Evolutionary conservation across 2,329 filamentous ascomycete species (phyloP).

Genomic region (Elsinoe fawcettii): DNA sequence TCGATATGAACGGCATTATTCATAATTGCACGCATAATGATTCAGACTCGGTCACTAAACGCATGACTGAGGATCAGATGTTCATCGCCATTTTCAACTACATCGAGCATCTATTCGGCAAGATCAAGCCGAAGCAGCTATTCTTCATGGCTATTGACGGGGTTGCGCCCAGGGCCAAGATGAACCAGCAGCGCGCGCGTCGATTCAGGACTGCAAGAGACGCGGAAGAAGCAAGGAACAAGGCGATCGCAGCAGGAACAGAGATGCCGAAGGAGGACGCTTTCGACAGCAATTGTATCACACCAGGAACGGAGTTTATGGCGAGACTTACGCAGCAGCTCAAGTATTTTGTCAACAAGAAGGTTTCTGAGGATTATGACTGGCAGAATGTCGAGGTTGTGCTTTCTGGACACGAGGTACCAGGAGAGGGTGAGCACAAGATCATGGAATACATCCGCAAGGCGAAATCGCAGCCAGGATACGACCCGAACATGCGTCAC

Average conservation of each 20-base stretch:
- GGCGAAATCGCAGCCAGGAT: constrained; percentile 88
- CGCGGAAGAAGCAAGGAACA: constrained; percentile 79
- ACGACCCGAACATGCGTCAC: constrained; percentile 88
- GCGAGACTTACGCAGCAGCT: constrained; percentile 87
- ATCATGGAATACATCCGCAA: constrained; percentile 99
- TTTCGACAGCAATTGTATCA: constrained; percentile 99
- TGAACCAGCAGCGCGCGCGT: constrained; percentile 97
- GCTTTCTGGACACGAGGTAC: constrained; percentile 93
- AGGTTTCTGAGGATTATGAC: constrained; percentile 90
- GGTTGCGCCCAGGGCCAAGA: constrained; percentile 94
- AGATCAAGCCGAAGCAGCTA: constrained; percentile 95
- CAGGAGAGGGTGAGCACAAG: constrained; percentile 97
- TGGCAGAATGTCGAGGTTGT: constrained; percentile 98
- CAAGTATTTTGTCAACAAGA: constrained; percentile 98
- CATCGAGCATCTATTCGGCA: constrained; percentile 96
- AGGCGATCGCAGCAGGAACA: constrained; percentile 79
- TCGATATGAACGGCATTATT: constrained; percentile 99
- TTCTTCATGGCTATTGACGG: constrained; percentile 99
- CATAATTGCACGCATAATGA: constrained; percentile 99
- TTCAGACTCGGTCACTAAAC: constrained; percentile 81
- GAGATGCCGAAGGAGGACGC: constrained; percentile 92
- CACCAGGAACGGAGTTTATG: constrained; percentile 96
- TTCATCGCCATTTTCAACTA: constrained; percentile 99
- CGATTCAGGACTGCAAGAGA: constrained; percentile 93
- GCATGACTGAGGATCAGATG: constrained; percentile 96